Conservation (phyloP, 495 filamentous ascomycete species). For the Penicillium salamii region DNA sequence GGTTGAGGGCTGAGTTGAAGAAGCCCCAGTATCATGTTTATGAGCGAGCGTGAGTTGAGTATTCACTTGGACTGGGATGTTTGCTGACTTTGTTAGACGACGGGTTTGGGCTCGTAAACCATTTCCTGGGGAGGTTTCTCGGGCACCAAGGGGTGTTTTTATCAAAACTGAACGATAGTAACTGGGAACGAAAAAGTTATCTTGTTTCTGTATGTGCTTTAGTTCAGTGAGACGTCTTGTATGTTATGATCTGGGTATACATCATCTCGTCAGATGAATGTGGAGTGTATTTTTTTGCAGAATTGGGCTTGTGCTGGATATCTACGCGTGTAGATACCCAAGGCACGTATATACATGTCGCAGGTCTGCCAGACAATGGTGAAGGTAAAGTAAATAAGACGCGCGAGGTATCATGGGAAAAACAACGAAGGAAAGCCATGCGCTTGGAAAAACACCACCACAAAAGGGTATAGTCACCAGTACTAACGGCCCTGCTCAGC, state of each 20-base stretch:
- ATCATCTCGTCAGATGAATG: not conserved
- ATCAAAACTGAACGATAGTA: not conserved
- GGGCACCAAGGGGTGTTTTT: not conserved
- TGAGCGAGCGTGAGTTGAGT: conserved; percentile 12
- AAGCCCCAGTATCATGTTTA: conserved; percentile 22
- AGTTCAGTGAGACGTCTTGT: too few species aligned
- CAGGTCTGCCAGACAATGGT: not conserved
- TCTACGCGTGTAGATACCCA: not conserved
- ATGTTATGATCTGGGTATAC: not conserved
- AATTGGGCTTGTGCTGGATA: too few species aligned
- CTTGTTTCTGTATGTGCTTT: too few species aligned
- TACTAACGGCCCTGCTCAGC: conserved; percentile 18
- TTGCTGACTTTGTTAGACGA: not conserved
- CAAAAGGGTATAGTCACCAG: not conserved
- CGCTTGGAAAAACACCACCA: conserved; percentile 1
- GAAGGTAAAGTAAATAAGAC: not conserved
- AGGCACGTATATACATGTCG: not conserved
- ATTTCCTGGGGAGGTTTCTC: conserved; percentile 65
- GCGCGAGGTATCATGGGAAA: conserved; percentile 16
- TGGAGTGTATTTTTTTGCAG: not conserved
- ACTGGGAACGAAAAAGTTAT: too few species aligned
- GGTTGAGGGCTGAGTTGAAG: conserved; percentile 18
- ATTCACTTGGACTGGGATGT: not conserved
- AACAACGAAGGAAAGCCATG: not conserved
- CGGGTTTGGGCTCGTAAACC: conserved; percentile 15